A percentile compares a stretch with the other conserved stretches of the same genome.
Evolutionary conservation across 192 early-diverging fungal genomes (phyloP).

Genomic region (Lunasporangiospora selenospora): DNA sequence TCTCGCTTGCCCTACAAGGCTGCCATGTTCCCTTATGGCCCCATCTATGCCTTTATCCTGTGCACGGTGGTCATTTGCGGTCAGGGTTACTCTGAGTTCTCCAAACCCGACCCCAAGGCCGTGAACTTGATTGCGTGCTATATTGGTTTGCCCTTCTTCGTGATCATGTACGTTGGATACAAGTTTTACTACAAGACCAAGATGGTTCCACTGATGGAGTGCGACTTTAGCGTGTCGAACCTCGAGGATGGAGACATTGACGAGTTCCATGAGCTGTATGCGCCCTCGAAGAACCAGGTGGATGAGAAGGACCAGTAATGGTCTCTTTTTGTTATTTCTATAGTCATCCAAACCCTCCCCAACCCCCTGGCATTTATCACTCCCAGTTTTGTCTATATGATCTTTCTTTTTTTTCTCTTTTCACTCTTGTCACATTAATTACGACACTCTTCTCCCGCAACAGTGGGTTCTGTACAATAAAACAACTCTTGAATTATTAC

Average conservation of each 20-base stretch:
- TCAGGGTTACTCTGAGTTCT: slow-evolving; percentile 67
- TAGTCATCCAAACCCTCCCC: too few relatives aligned
- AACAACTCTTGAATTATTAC: too few relatives aligned
- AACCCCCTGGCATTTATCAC: too few relatives aligned
- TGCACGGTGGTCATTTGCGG: slow-evolving; percentile 68
- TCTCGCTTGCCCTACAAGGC: slow-evolving; percentile 77
- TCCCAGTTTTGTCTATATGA: too few relatives aligned
- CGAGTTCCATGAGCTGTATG: slow-evolving; percentile 41
- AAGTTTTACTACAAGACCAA: slow-evolving; percentile 69
- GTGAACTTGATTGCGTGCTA: slow-evolving; percentile 63
- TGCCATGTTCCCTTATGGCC: slow-evolving; percentile 76
- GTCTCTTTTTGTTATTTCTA: too few relatives aligned
- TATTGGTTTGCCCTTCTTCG: slow-evolving; percentile 67
- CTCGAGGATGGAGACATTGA: slow-evolving; percentile 45
- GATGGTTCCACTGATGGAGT: slow-evolving; percentile 65
- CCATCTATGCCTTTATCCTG: slow-evolving; percentile 72
- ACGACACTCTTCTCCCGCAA: too few relatives aligned
- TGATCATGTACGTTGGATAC: slow-evolving; percentile 66
- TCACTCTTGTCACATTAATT: too few relatives aligned
- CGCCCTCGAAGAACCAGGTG: slow-evolving; percentile 37
- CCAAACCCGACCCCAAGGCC: slow-evolving; percentile 63
- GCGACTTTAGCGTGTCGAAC: slow-evolving; percentile 60
- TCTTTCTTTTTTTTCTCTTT: too few relatives aligned
- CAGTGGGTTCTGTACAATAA: too few relatives aligned
- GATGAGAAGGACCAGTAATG: slow-evolving; percentile 42